Base-by-base conservation (phyloP, 805 yeast species). In the Cyberlindnera xishuangbannaensis region DNA sequence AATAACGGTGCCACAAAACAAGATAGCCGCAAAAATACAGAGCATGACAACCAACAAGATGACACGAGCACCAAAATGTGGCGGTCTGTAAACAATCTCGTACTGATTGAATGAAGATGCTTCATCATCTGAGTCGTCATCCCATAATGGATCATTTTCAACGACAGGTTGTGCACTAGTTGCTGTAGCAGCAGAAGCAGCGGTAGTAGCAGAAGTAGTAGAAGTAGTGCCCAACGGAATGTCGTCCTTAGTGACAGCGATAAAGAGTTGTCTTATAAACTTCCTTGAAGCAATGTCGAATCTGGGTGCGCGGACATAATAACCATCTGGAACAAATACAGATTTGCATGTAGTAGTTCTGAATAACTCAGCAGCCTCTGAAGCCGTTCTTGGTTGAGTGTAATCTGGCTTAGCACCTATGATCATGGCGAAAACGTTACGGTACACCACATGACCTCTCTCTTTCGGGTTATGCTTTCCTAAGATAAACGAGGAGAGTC, bases 71-170 rank as follows among this genome's bases (percentile, higher is more conserved):
- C 76, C 68, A 56, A 90, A 84, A 31, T 69, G 45, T 2, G 95
- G 95, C 5, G 99, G 97, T 28, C 85, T 67, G 59, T 88, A 94
- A 3, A 88, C 96, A 18, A 88, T 73, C 3, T 73, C 67, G 56
- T 88, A 86, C 2, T 58, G 56, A 36, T 64, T 61, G 18, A 64
- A 59, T 17, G 58, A 59, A 1, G 63, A 55, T 11, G 61, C 61
- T 33, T 62, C 66, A 15, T 60, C 65, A 25, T 63, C 68, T n/a
- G 62, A 48, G 13, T 61, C 62, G 12, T 64, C 66, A 31, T 60
- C 64, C 20, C n/a, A n/a, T 9, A 61, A 57, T 6, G 7, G 6
- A 12, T 22, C 16, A 9, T 9, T 12, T 12, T 20, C 23, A 9
- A 9, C 11, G 11, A 9, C 23, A 9, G 23, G 23, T n/a, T n/a